A percentile compares a stretch with the other conserved stretches of the same genome.
phyloP scores from a whole-genome alignment of 2,329 filamentous ascomycete genomes.

The Talaromyces amestolkiae region DNA sequence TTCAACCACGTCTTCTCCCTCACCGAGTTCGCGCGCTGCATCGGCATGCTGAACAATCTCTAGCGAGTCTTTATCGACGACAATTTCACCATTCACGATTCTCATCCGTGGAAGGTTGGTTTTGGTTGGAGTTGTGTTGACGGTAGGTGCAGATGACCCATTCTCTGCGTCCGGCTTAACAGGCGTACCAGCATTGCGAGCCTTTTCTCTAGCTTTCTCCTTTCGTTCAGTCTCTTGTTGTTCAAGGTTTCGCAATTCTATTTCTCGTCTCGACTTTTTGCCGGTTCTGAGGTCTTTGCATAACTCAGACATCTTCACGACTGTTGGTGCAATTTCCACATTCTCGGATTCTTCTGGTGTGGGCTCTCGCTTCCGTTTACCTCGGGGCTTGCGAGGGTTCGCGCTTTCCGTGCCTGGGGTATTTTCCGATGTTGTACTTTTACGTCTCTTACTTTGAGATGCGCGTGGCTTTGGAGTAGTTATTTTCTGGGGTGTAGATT shows the following conservation, averaged over 20 bases:
- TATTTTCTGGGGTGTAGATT: conserved; percentile 17
- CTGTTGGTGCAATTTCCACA: conserved; percentile 53
- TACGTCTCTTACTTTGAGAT: conserved; percentile 28
- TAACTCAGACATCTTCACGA: conserved; percentile 58
- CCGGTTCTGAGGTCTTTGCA: conserved; percentile 55
- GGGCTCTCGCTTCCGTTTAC: conserved; percentile 37
- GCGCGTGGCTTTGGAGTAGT: conserved; percentile 24
- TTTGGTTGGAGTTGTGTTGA: conserved; percentile 26
- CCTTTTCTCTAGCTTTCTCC: conserved; percentile 38
- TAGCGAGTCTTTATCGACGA: conserved; percentile 52
- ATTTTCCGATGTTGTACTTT: conserved; percentile 25
- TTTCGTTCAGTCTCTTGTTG: conserved; percentile 52
- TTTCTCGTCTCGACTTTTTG: conserved; percentile 57
- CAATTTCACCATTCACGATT: conserved; percentile 58
- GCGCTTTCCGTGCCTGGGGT: conserved; percentile 16
- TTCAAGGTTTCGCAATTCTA: conserved; percentile 57
- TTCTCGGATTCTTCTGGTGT: conserved; percentile 50
- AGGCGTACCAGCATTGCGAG: conserved; percentile 18
- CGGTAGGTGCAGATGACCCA: conserved; percentile 23
- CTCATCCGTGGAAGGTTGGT: conserved; percentile 48
- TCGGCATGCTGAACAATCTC: conserved; percentile 57
- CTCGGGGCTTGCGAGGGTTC: conserved; percentile 28
- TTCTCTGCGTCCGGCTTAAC: conserved; percentile 31
- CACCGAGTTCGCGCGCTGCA: conserved; percentile 48
- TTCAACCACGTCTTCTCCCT: conserved; percentile 46